A percentile compares a stretch with the other conserved stretches of the same genome.
These are phyloP conservation scores for Amanita fuliginea DNA, from an alignment of 768 basidiomycete species.

Conservation along the genomic window DNA sequence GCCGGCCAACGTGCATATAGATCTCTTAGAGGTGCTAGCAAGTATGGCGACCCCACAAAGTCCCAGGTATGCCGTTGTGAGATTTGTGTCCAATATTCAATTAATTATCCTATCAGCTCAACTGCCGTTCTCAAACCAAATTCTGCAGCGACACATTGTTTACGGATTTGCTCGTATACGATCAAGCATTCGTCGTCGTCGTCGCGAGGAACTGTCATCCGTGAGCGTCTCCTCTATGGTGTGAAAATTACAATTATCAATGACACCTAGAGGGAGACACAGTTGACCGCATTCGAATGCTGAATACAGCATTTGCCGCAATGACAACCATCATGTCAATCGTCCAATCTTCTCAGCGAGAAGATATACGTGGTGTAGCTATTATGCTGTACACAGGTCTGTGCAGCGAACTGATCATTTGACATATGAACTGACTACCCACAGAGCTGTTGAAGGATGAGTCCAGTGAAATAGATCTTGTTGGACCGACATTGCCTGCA, in stretches of 20 bases:
- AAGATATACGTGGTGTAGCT: conserved; percentile 72
- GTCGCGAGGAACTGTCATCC: conserved; percentile 36
- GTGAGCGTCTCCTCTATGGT: conserved; percentile 22
- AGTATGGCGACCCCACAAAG: conserved; percentile 39
- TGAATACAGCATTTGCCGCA: conserved; percentile 51
- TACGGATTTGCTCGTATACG: conserved; percentile 75
- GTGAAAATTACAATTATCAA: conserved; percentile 3
- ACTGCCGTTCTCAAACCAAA: conserved; percentile 29
- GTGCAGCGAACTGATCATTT: not conserved
- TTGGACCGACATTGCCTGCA: conserved; percentile 69
- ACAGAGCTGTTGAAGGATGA: conserved; percentile 83
- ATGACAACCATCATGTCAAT: conserved; percentile 49
- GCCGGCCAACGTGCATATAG: conserved; percentile 54
- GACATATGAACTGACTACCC: not conserved
- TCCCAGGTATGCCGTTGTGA: conserved; percentile 11
- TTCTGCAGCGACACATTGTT: conserved; percentile 54
- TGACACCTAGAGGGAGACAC: conserved; percentile 31
- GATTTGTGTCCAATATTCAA: not conserved
- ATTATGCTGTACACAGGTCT: conserved; percentile 72
- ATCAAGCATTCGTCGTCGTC: conserved; percentile 62
- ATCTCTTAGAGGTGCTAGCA: conserved; percentile 60
- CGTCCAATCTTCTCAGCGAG: conserved; percentile 43
- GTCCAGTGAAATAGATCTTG: conserved; percentile 64
- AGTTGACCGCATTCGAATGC: conserved; percentile 50
- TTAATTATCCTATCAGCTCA: conserved; percentile 10